Evolutionary conservation across 2,329 filamentous ascomycete genomes (phyloP).

Genomic region (Ophiocordyceps camponoti-saundersi): DNA sequence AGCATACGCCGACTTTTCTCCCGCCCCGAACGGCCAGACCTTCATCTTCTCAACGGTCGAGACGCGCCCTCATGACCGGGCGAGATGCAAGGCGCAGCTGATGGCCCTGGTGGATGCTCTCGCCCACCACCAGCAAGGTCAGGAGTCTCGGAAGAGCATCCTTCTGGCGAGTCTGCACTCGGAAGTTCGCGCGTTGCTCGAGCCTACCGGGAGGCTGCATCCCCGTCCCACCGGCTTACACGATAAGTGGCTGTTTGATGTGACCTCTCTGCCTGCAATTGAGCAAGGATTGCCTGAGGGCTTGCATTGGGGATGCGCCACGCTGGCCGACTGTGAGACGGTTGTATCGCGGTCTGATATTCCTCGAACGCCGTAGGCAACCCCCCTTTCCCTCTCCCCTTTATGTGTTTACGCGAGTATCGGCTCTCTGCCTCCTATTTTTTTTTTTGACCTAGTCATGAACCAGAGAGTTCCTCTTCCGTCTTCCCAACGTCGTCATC

Average conservation of each 20-base stretch:
- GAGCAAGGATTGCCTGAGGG: slow-evolving; percentile 21
- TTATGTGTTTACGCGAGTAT: too few relatives aligned
- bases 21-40: slow-evolving; percentile 21
- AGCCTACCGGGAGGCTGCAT: slow-evolving; percentile 9
- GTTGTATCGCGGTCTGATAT: slow-evolving; percentile 39
- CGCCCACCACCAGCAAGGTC: slow-evolving; percentile 9
- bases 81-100: slow-evolving; percentile 11
- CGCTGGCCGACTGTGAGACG: slow-evolving; percentile 33
- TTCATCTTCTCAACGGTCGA: background rate
- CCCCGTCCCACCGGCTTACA: slow-evolving; percentile 15
- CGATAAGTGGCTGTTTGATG: slow-evolving; percentile 42
- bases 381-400: too few relatives aligned
- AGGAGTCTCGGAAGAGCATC: slow-evolving; percentile 11
- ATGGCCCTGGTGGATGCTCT: slow-evolving; percentile 13
- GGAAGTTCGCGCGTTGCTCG: slow-evolving; percentile 9
- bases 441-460: background rate
- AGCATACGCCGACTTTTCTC: slow-evolving; percentile 43
- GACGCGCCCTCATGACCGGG: background rate
- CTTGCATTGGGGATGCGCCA: slow-evolving; percentile 37
- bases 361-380: slow-evolving; percentile 29
- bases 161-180: slow-evolving; percentile 19
- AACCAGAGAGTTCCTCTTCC: slow-evolving; percentile 22
- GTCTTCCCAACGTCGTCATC: slow-evolving; percentile 29
- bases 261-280: slow-evolving; percentile 22
- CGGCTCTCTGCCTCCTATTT: background rate